Evolutionary conservation across 305 asterid species (phyloP).

Genomic region (Lippia alba): DNA sequence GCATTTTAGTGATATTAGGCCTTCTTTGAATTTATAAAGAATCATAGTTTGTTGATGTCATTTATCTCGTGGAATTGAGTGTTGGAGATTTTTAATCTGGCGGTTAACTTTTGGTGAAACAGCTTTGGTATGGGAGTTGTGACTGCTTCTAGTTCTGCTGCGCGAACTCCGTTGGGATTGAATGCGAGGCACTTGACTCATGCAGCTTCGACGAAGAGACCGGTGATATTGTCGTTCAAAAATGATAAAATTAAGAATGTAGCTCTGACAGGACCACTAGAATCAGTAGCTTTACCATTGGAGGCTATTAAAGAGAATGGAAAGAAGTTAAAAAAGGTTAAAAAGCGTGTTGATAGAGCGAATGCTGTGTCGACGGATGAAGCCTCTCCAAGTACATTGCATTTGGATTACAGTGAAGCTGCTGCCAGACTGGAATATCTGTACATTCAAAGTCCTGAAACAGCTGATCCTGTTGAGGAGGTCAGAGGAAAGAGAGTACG

Average conservation of each 20-base stretch:
- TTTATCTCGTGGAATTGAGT: constrained; percentile 9
- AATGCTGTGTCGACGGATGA: constrained; percentile 55
- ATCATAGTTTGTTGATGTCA: background rate
- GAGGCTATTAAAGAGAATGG: constrained; percentile 57
- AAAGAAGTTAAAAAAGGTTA: constrained; percentile 54
- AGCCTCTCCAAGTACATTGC: constrained; percentile 54
- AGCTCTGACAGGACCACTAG: constrained; percentile 54
- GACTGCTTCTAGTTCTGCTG: constrained; percentile 80
- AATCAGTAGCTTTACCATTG: constrained; percentile 55
- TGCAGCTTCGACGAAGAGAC: constrained; percentile 50
- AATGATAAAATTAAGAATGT: constrained; percentile 55
- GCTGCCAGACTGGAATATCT: constrained; percentile 73
- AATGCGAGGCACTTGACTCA: constrained; percentile 47
- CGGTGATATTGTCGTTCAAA: constrained; percentile 59
- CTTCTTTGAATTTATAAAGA: no score
- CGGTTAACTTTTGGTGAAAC: constrained; percentile 22
- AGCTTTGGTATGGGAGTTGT: constrained; percentile 81
- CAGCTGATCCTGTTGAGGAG: constrained; percentile 45
- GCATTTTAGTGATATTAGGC: no score
- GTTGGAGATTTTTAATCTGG: constrained; percentile 16
- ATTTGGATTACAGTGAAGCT: constrained; percentile 76
- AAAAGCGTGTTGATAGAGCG: constrained; percentile 54
- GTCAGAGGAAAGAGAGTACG: constrained; percentile 40
- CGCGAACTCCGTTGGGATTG: constrained; percentile 67
- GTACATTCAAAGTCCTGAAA: constrained; percentile 55